phyloP scores from a whole-genome alignment of 1,139 yeast species.

The Suhomyces taliae region DNA sequence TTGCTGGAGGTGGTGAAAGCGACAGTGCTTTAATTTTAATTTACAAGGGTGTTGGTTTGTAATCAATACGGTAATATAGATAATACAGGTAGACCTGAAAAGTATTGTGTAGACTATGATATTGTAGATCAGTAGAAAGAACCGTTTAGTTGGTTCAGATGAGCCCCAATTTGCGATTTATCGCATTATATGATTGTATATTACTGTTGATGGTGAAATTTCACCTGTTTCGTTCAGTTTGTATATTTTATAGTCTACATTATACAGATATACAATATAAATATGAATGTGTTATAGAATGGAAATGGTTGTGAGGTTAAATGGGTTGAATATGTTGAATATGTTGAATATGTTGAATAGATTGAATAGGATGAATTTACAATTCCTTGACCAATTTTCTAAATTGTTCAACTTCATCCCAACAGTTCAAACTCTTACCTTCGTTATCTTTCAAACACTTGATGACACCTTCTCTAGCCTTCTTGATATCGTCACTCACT shows the following conservation, averaged over 20 bases:
- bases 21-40: constrained; percentile 89
- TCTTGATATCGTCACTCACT: constrained; percentile 29
- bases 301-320: neutral
- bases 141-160: too few relatives aligned
- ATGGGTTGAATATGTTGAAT: too few relatives aligned
- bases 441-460: constrained; percentile 68
- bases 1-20: constrained; percentile 98
- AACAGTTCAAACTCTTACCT: constrained; percentile 80
- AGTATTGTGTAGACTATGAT: too few relatives aligned
- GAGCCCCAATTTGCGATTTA: neutral
- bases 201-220: too few relatives aligned
- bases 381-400: constrained; percentile 50
- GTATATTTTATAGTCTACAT: too few relatives aligned
- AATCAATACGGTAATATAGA: constrained; percentile 6
- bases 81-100: too few relatives aligned
- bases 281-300: neutral
- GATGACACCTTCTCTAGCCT: constrained; percentile 58
- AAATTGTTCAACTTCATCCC: constrained; percentile 80
- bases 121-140: too few relatives aligned
- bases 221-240: too few relatives aligned
- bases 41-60: constrained; percentile 74
- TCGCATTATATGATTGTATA: too few relatives aligned
- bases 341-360: too few relatives aligned
- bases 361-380: constrained; percentile 11
- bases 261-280: too few relatives aligned